Evolutionary conservation across 1,284 basidiomycete genomes (phyloP).

Genomic region (Neolentinus lepideus): DNA sequence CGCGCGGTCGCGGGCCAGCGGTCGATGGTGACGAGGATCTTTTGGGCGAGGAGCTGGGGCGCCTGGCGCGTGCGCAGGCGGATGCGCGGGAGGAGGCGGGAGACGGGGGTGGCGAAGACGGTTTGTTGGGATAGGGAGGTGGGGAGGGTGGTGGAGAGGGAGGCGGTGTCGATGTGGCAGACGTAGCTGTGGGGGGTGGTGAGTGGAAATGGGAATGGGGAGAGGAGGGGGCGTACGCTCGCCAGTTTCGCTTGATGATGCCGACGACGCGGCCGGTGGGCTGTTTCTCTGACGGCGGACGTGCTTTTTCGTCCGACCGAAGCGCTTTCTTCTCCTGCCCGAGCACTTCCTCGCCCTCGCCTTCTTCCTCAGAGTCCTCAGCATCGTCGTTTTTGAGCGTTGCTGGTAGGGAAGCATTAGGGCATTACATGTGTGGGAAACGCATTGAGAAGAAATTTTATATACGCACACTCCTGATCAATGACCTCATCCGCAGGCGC

Average conservation of each 20-base stretch:
- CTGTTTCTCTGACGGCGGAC: constrained; percentile 49
- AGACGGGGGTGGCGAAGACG: constrained; percentile 93
- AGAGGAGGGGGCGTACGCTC: constrained; percentile 51
- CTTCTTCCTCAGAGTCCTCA: constrained; percentile 65
- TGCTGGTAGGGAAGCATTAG: no score
- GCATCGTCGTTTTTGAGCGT: constrained; percentile 88
- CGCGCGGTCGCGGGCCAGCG: constrained; percentile 83
- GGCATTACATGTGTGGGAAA: no score
- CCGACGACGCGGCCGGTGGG: constrained; percentile 93
- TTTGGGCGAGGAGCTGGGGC: constrained; percentile 82
- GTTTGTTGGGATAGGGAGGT: constrained; percentile 87
- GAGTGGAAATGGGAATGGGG: neutral
- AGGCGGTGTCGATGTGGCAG: constrained; percentile 90
- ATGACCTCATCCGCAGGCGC: constrained; percentile 90
- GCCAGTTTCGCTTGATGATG: constrained; percentile 92
- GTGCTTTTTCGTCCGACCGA: constrained; percentile 31
- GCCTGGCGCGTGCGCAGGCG: constrained; percentile 94
- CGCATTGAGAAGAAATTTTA: no score
- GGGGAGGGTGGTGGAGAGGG: constrained; percentile 72
- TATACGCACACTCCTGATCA: constrained; percentile 79
- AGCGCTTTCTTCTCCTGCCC: constrained; percentile 44
- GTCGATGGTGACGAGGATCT: constrained; percentile 95
- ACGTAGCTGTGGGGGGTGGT: constrained; percentile 60
- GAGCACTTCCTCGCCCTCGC: constrained; percentile 39
- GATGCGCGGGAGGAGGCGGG: constrained; percentile 89